phyloP scores from a whole-genome alignment of 2,329 filamentous ascomycete species.

The Cyphellophora attinorum region DNA sequence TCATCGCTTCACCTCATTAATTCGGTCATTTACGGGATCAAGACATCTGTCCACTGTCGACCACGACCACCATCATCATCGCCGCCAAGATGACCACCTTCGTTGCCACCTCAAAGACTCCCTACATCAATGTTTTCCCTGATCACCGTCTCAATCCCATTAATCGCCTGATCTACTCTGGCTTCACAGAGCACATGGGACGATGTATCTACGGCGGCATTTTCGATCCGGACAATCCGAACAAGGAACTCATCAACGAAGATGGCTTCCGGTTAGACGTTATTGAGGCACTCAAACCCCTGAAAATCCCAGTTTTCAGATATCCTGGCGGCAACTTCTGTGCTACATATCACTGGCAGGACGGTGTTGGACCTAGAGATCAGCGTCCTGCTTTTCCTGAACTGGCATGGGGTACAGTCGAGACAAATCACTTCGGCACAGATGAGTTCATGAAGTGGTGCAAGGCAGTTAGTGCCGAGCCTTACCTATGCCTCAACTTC shows the following conservation, averaged over 20 bases:
- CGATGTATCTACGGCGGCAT: slow-evolving; percentile 81
- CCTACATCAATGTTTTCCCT: slow-evolving; percentile 42
- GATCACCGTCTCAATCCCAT: slow-evolving; percentile 60
- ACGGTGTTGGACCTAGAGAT: slow-evolving; percentile 67
- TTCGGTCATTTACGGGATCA: too few relatives aligned
- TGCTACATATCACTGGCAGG: slow-evolving; percentile 77
- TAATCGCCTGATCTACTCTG: slow-evolving; percentile 72
- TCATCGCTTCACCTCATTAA: too few relatives aligned
- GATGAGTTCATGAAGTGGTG: slow-evolving; percentile 84
- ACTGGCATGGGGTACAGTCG: slow-evolving; percentile 63
- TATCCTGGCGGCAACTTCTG: slow-evolving; percentile 81
- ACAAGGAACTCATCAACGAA: slow-evolving; percentile 51
- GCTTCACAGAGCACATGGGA: slow-evolving; percentile 87
- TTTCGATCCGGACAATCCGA: slow-evolving; percentile 63
- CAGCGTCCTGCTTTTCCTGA: slow-evolving; percentile 61
- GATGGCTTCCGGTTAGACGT: slow-evolving; percentile 74
- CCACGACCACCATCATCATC: too few relatives aligned
- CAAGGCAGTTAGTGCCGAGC: slow-evolving; percentile 61
- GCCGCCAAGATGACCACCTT: background rate
- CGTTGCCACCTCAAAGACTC: background rate
- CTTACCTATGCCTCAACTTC: slow-evolving; percentile 72
- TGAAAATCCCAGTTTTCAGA: slow-evolving; percentile 58
- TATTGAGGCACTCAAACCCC: slow-evolving; percentile 60
- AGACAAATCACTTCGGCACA: slow-evolving; percentile 72
- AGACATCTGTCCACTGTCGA: too few relatives aligned